Base-by-base conservation (phyloP, 2,329 filamentous ascomycete species). In the Blumeriella jaapii region DNA sequence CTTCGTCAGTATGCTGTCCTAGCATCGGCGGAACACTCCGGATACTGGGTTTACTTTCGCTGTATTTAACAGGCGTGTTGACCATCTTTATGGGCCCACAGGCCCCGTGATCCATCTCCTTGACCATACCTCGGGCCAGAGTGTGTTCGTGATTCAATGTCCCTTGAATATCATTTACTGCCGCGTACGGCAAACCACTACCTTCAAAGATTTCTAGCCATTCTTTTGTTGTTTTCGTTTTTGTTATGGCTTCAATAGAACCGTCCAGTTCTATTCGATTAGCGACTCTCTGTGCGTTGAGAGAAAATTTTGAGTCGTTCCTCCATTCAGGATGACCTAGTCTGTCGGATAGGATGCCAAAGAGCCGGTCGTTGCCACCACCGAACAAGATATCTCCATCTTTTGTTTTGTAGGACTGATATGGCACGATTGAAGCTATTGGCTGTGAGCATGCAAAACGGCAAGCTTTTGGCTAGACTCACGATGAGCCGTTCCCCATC, bases 401-500 rank as follows among this genome's bases (percentile, higher is more conserved):
- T 36, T 69, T 71, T 3, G 79, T 83, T 51, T 74, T 69, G 57
- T 83, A 98, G 0, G 85, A 84, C 51, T 80, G 78, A 58, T 98
- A 98, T 0, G 91, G 91, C 0, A 98, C 91, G 55, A 98, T 96
- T 0, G 85, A 93, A n/a, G 89, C 82, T 87, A 13, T 39, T 6
- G 2, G 24, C 7, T 13, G 19, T 31, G 30, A 36, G n/a, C 27
- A 14, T n/a, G 13, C 26, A 29, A 7, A n/a, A 9, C 13, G 13
- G 26, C 12, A 25, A 14, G 18, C 15, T 20, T 4, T 8, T 19
- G n/a, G 9, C n/a, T 13, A 26, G 33, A 42, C 63, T 61, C 64
- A 84, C 82, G 91, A 65, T 98, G 91, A 27, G 89, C 89, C 3
- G 91, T 98, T 5, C 91, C 91, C 89, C 91, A 96, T 45, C 91